Evolutionary conservation across 352 stramenopile genomes (phyloP), one percentile per base, ranked within the genome.

Genomic region (Phytophthora parvispora): DNA sequence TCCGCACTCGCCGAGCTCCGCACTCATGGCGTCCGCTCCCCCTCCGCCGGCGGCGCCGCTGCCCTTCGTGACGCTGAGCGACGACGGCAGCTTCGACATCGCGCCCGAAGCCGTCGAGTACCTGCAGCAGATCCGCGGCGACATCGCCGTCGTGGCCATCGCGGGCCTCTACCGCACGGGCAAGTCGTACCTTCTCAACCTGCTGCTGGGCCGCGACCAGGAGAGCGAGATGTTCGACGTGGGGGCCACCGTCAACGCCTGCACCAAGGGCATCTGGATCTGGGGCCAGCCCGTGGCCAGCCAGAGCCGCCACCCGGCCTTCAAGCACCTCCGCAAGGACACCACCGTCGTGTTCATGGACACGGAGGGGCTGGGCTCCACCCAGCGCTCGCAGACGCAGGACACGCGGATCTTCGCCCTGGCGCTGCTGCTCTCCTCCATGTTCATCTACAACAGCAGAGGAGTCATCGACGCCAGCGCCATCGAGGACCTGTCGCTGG

Each of bases 241-340:
- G 18, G 87, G 87, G 16, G 74, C 72, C 38, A 94, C 84, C 3
- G 77, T 95, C 2, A 90, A 93, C 48, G 86, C 83, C 38, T 94
- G 88, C 61, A 95, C 88, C 8, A 91, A 92, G 50, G 88, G 88
- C 5, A 93, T 95, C 47, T 95, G 88, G 88, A 84, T 96, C 53
- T 95, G 88, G 87, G 82, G 80, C 10, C 72, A 92, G 51, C 81
- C 85, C 0, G 57, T 43, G 40, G 29, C 43, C 31, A 63, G 60
- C 28, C 47, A 60, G 20, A 65, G n/a, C n/a, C 64, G 24, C 15
- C 49, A 70, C 27, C 32, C 56, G 5, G 56, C 60, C 34, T 86
- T 89, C 58, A 78, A 76, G 64, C 75, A 89, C 54, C 25, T 89
- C 38, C 65, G 65, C 34, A 63, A 83, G 27, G 79, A 83, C 63